Evolutionary conservation across 2,329 filamentous ascomycete genomes (phyloP).

Genomic region (Aspergillus niger): DNA sequence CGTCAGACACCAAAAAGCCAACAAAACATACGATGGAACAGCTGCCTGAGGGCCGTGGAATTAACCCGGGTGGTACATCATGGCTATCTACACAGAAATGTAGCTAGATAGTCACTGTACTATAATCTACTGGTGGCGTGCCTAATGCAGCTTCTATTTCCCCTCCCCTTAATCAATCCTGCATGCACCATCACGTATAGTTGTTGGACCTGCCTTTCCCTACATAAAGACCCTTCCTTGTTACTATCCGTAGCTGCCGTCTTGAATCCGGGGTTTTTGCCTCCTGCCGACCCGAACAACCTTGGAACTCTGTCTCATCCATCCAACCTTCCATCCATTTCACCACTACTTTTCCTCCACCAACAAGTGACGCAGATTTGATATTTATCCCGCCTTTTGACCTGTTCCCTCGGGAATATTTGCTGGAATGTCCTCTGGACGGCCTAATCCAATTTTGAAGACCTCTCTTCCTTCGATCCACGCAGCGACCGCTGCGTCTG

Average conservation of each 20-base stretch:
- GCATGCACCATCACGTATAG: not conserved
- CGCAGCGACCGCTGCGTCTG: slow-evolving; percentile 44
- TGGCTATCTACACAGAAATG: no score
- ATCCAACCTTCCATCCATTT: not conserved
- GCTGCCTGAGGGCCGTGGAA: not conserved
- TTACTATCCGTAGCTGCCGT: not conserved
- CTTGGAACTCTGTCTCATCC: slow-evolving; percentile 1
- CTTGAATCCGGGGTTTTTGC: slow-evolving; percentile 21
- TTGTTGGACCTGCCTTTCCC: not conserved
- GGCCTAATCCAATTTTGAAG: slow-evolving; percentile 66
- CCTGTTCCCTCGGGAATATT: not conserved
- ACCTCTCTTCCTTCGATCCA: slow-evolving; percentile 51
- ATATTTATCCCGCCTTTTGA: not conserved
- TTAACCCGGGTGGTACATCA: no score
- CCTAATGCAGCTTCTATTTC: no score
- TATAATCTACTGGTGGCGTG: no score
- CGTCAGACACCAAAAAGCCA: slow-evolving; percentile 8
- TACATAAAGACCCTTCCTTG: not conserved
- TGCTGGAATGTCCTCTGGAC: slow-evolving; percentile 33
- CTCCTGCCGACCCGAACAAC: slow-evolving; percentile 16
- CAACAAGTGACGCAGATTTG: not conserved
- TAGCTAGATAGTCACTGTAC: no score
- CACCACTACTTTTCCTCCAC: not conserved
- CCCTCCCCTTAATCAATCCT: not conserved
- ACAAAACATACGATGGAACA: not conserved